A percentile compares a stretch with the other conserved stretches of the same genome.
These are phyloP conservation scores for Scedosporium dehoogii DNA, from an alignment of 2,329 filamentous ascomycete species.

Conservation along the genomic window DNA sequence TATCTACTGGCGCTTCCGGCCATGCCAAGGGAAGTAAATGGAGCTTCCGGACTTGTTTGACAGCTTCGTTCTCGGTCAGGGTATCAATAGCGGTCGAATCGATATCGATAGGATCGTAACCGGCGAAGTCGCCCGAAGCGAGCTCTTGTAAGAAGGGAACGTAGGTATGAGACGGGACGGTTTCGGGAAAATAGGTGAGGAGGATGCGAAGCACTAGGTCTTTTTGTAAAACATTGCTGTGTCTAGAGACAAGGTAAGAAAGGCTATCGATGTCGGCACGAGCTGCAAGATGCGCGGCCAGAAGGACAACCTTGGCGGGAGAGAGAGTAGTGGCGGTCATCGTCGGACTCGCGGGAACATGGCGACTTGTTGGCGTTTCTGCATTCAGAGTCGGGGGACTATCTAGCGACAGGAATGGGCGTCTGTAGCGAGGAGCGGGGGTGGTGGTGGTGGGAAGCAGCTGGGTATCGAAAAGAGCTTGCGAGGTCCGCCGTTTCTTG, in stretches of 20 bases:
- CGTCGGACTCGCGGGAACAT: background rate
- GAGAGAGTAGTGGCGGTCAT: conserved; percentile 32
- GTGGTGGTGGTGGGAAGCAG: background rate
- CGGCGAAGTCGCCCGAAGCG: conserved; percentile 33
- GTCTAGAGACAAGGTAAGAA: conserved; percentile 45
- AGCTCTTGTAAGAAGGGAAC: conserved; percentile 50
- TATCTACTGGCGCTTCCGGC: conserved; percentile 34
- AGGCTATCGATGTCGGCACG: conserved; percentile 56
- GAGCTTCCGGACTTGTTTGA: conserved; percentile 54
- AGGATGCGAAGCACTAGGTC: conserved; percentile 63
- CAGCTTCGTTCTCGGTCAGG: conserved; percentile 53
- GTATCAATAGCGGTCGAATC: conserved; percentile 46
- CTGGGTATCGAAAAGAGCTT: no score
- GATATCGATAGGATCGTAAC: conserved; percentile 31
- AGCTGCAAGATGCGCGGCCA: conserved; percentile 61
- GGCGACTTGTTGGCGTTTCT: background rate
- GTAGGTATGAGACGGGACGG: conserved; percentile 52
- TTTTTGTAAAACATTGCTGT: conserved; percentile 48
- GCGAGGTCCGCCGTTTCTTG: no score
- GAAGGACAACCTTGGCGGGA: conserved; percentile 58
- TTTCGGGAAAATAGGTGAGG: conserved; percentile 69
- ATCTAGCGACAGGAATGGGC: background rate
- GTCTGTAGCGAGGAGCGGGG: background rate
- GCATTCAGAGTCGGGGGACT: background rate
- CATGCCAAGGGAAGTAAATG: conserved; percentile 48